Conservation (phyloP, 2,329 filamentous ascomycete genomes). For the Colletotrichum sp. region DNA sequence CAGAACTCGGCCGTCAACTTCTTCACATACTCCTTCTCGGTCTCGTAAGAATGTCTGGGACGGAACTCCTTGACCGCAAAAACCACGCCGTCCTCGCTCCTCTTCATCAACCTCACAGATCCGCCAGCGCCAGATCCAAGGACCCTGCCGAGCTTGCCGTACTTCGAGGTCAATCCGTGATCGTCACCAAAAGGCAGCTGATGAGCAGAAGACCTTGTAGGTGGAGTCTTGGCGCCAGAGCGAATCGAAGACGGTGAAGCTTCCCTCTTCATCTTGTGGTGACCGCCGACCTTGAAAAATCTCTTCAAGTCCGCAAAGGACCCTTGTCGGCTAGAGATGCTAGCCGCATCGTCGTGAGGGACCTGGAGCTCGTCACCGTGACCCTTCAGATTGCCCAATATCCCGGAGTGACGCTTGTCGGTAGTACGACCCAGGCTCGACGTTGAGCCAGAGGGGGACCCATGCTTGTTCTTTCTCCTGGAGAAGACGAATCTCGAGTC, state of each 20-base stretch:
- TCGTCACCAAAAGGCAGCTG: slow-evolving; percentile 93
- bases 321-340: slow-evolving; percentile 63
- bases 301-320: slow-evolving; percentile 96
- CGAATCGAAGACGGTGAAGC: slow-evolving; percentile 65
- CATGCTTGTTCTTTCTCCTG: slow-evolving; percentile 68
- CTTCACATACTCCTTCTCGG: slow-evolving; percentile 94
- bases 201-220: slow-evolving; percentile 52
- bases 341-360: slow-evolving; percentile 49
- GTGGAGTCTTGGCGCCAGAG: slow-evolving; percentile 53
- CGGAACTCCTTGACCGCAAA: slow-evolving; percentile 99
- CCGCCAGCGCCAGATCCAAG: slow-evolving; percentile 93
- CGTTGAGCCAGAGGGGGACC: slow-evolving; percentile 59
- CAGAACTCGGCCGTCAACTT: slow-evolving; percentile 99
- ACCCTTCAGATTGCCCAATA: slow-evolving; percentile 43
- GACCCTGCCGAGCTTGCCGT: slow-evolving; percentile 94
- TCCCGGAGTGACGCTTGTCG: slow-evolving; percentile 58
- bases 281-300: slow-evolving; percentile 86
- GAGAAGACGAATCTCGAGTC: slow-evolving; percentile 88
- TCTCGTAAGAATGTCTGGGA: slow-evolving; percentile 89
- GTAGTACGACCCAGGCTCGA: slow-evolving; percentile 50
- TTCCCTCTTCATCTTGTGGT: slow-evolving; percentile 73
- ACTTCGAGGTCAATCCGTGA: slow-evolving; percentile 87
- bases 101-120: slow-evolving; percentile 92
- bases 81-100: slow-evolving; percentile 88
- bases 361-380: slow-evolving; percentile 49